A percentile compares a stretch with the other conserved stretches of the same genome.
Evolutionary conservation across 2,329 filamentous ascomycete species (phyloP).

Genomic region (Exophiala lecanii-corni): DNA sequence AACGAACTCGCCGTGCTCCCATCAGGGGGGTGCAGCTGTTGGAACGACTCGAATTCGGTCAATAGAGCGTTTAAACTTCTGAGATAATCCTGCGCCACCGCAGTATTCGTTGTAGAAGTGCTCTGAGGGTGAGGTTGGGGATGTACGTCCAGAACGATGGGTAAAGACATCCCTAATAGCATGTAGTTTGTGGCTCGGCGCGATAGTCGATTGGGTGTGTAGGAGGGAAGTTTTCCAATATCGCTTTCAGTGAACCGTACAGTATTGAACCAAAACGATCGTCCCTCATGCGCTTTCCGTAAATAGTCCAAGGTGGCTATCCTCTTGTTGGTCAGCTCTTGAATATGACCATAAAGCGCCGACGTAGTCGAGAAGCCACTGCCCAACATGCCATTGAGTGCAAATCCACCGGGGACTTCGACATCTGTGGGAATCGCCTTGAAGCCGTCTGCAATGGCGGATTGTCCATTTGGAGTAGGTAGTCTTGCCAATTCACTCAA

Average conservation of each 20-base stretch:
- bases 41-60: slow-evolving; percentile 89
- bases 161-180: slow-evolving; percentile 84
- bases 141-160: slow-evolving; percentile 75
- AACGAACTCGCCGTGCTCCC: slow-evolving; percentile 65
- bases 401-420: slow-evolving; percentile 14
- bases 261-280: slow-evolving; percentile 98
- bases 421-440: slow-evolving; percentile 6
- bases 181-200: slow-evolving; percentile 92
- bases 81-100: slow-evolving; percentile 72
- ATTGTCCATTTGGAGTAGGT: slow-evolving; percentile 1
- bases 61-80: slow-evolving; percentile 80
- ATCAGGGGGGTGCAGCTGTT: slow-evolving; percentile 76
- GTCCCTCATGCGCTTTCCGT: slow-evolving; percentile 90
- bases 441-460: slow-evolving; percentile 1
- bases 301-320: slow-evolving; percentile 93
- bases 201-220: slow-evolving; percentile 76
- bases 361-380: slow-evolving; percentile 6
- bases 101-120: slow-evolving; percentile 56
- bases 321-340: slow-evolving; percentile 82
- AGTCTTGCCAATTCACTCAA: slow-evolving; percentile 2
- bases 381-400: slow-evolving; percentile 17
- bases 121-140: slow-evolving; percentile 18
- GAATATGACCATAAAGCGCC: slow-evolving; percentile 60
- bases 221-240: slow-evolving; percentile 76
- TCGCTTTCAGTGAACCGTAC: slow-evolving; percentile 83